Evolutionary conservation across 495 filamentous ascomycete genomes (phyloP), one percentile per base, ranked within the genome.

Genomic region (Pyrenula aspistea): DNA sequence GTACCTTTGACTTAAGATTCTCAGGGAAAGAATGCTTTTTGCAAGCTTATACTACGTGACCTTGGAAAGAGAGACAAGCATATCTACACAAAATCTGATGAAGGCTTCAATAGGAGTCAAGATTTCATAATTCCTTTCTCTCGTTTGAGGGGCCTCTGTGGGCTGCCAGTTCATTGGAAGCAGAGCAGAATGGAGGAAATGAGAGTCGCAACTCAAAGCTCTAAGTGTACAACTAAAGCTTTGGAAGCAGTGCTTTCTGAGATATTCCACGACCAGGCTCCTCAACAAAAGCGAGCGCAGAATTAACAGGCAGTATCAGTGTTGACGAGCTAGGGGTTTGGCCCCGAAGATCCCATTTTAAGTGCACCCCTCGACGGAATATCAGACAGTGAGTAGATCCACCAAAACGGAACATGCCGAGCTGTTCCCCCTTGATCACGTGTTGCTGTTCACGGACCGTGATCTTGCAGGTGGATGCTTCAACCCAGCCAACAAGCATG

Each of bases 331-430:
- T 42, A 42, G 31, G 31, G 4, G 31, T 42, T 42, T 42, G 31
- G 31, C 31, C 31, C 15, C 31, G 31, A 42, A 42, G 31, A 15
- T 42, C 31, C 31, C 31, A 42, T 42, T 15, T 42, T 15, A 42
- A 42, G 31, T 52, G 19, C 50, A 52, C 50, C 22, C 50, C 50
- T 10, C 8, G 8, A 22, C 63, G 55, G 58, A 88, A 87, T 1
- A 88, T 59, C 60, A 88, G 58, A 57, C 80, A 84, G 60, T 86
- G 77, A 2, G 78, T 82, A 10, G 76, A 81, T 51, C 85, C 85
- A 15, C 85, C 85, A 67, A 83, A 88, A 65, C 87, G 85, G 65
- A 88, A 88, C 83, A 85, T 87, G 22, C 84, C 85, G 47, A 82
- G 67, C 65, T 86, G 67, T 4, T 88, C 79, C 15, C 85, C 86